A percentile compares a stretch with the other conserved stretches of the same genome.
These are phyloP conservation scores for Jamesozyma lodderae DNA, from an alignment of 805 yeast genomes.

Conservation along the genomic window DNA sequence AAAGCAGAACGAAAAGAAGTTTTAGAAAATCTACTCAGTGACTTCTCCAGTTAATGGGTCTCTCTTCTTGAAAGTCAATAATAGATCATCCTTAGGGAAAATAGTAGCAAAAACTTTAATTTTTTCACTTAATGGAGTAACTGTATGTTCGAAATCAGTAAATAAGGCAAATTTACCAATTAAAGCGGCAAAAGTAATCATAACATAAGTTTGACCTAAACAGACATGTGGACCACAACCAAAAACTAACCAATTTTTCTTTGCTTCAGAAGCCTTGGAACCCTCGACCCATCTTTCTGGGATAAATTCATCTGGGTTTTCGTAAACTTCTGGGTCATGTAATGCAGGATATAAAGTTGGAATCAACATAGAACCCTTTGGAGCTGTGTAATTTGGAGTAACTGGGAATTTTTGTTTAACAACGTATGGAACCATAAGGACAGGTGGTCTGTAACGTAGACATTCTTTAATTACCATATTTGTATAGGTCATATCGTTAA, in stretches of 20 bases:
- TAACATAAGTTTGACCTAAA: conserved; percentile 88
- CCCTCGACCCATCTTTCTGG: conserved; percentile 94
- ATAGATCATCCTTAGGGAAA: conserved; percentile 93
- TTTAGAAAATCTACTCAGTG: conserved; percentile 10
- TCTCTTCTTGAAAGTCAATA: conserved; percentile 62
- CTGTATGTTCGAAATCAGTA: conserved; percentile 72
- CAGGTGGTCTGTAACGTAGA: conserved; percentile 94
- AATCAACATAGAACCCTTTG: conserved; percentile 94
- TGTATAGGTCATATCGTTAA: conserved; percentile 83
- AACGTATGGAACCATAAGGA: conserved; percentile 94
- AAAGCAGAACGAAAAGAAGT: not conserved
- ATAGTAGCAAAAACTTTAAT: conserved; percentile 96
- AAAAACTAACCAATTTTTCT: conserved; percentile 91
- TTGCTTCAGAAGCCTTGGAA: conserved; percentile 62
- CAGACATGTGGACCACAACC: conserved; percentile 97
- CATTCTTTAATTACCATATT: conserved; percentile 85
- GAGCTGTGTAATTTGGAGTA: conserved; percentile 76
- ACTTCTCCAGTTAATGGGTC: conserved; percentile 38
- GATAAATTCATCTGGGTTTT: conserved; percentile 84
- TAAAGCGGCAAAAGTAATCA: conserved; percentile 80
- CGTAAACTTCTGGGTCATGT: conserved; percentile 95
- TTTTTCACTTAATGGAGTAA: conserved; percentile 79
- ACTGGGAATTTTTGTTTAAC: conserved; percentile 83
- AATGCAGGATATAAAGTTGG: conserved; percentile 93
- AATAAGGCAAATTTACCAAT: conserved; percentile 83